Base-by-base conservation (phyloP, 2,329 filamentous ascomycete species). In the Venturia asperata region DNA sequence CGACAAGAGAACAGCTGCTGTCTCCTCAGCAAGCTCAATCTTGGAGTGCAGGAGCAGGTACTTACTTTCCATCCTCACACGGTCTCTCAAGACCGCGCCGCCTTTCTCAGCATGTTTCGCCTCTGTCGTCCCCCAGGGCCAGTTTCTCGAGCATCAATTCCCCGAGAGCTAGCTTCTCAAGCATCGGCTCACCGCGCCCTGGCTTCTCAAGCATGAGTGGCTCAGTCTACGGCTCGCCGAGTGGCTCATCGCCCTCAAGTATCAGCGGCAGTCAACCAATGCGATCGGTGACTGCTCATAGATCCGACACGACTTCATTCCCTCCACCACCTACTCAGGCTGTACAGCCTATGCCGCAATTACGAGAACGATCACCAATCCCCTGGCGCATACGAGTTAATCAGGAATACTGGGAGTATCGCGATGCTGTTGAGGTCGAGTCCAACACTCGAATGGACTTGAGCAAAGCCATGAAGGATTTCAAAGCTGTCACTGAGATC, bases 351-450 rank as follows among this genome's bases (percentile, higher is more conserved):
- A 34, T 19, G 11, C 63, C 47, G 39, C 11, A 7, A 61, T 21
- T 37, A 61, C 39, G 21, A 56, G 24, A 45, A 60, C 52, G 34
- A 39, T 13, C 52, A 45, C 17, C 17, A 24, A 65, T 65, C 15
- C 65, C 52, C 6, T 67, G 62, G 63, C 52, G 63, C 30, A 43
- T 67, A 17, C 56, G 64, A 17, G 41, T 62, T 11, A 45, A 62
- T 21, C 55, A 67, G 6, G 24, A 60, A 15, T 66, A 56, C 52
- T 67, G 65, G 65, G 65, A 66, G 21, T 66, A 62, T 43, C 30
- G 34, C 24, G 58, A 67, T 30, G 56, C 34, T 15, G n/a, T 5
- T 21, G 11, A 49, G n/a, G 34, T 62, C 5, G 42, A 21, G 17
- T 62, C 52, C 21, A 67, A 67, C 24, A 52, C 49, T 5, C 42